Percentiles rank a stretch among this genome's conserved stretches.
phyloP scores from a whole-genome alignment of 139 green algal species.

The Closterium sp. region DNA sequence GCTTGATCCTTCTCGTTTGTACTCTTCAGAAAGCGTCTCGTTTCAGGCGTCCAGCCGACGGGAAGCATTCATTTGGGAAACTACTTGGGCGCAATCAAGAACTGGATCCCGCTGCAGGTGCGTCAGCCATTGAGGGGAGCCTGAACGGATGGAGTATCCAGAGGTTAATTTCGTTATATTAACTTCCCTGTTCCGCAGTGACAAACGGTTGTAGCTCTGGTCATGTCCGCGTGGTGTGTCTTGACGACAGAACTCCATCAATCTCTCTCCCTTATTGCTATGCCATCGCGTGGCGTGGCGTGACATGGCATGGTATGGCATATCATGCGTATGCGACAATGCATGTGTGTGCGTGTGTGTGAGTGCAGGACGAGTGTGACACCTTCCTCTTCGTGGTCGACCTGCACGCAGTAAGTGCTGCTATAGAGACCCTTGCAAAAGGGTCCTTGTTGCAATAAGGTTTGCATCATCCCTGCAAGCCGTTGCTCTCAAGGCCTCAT shows the following conservation, averaged over 20 bases:
- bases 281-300: not conserved
- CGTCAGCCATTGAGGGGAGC: not conserved
- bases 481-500: not conserved
- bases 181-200: no score
- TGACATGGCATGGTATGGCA: not conserved
- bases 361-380: constrained; percentile 63
- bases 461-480: not conserved
- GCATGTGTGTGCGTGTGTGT: not conserved
- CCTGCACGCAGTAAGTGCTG: constrained; percentile 75
- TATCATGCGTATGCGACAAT: not conserved
- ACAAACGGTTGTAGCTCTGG: no score
- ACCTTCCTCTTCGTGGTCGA: constrained; percentile 96
- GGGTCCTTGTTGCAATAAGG: no score
- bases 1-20: not conserved
- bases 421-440: not conserved
- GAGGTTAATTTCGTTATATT: no score
- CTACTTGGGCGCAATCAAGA: constrained; percentile 95
- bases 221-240: no score
- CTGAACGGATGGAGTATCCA: no score
- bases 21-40: constrained; percentile 69
- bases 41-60: constrained; percentile 96
- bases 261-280: no score
- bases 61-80: constrained; percentile 94
- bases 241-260: no score
- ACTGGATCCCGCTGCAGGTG: constrained; percentile 95